Evolutionary conservation across 306 rosid genomes (phyloP).

Genomic region (Vicia villosa): DNA sequence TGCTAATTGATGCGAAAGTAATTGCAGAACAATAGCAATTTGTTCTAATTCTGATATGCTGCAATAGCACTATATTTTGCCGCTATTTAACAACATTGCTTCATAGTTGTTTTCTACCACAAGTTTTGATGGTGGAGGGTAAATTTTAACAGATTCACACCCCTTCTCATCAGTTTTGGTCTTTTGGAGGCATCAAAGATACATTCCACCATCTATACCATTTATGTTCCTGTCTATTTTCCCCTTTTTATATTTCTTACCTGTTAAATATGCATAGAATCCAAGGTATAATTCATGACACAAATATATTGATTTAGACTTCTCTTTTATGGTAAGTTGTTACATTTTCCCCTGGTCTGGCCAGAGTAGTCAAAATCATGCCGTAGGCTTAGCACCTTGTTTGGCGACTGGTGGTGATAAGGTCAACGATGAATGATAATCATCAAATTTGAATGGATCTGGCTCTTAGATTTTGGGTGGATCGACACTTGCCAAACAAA

Average conservation of each 20-base stretch:
- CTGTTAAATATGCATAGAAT: background rate
- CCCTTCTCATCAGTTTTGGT: too few relatives aligned
- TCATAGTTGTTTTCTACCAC: background rate
- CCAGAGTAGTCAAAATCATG: background rate
- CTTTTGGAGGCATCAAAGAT: background rate
- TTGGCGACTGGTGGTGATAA: too few relatives aligned
- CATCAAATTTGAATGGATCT: too few relatives aligned
- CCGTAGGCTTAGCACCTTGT: background rate
- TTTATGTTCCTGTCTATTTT: background rate
- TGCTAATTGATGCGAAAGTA: too few relatives aligned
- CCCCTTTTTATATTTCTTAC: background rate
- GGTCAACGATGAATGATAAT: too few relatives aligned
- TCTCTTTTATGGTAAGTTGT: background rate
- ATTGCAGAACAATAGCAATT: too few relatives aligned
- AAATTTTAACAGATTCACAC: background rate
- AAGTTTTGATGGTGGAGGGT: background rate
- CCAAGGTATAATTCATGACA: background rate
- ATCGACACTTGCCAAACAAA: too few relatives aligned
- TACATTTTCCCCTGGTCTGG: background rate
- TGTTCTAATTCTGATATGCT: too few relatives aligned
- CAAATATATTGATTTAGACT: background rate
- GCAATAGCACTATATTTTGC: too few relatives aligned
- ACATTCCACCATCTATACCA: background rate
- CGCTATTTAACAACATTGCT: too few relatives aligned
- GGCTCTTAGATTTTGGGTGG: too few relatives aligned